These are phyloP conservation scores for Limonium bicolor DNA, from an alignment of 148 eudicot species.

Conservation along the genomic window DNA sequence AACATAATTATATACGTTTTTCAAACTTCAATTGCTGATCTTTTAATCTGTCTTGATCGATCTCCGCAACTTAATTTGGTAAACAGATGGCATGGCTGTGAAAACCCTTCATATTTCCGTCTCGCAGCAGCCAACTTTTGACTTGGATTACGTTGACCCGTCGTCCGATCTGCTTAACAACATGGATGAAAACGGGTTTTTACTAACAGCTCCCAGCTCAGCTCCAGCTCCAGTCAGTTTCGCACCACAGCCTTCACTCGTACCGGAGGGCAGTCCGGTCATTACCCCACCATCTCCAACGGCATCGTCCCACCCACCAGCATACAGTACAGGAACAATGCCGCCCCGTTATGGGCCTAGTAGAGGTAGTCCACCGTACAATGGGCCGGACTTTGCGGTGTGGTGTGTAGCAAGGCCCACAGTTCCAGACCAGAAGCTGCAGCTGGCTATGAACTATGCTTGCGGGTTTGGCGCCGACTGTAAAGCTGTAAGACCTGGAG, in stretches of 20 bases:
- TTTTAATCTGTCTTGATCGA: not conserved
- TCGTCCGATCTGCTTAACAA: not conserved
- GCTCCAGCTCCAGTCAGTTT: not conserved
- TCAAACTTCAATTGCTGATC: not conserved
- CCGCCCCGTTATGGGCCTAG: not conserved
- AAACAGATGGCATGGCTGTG: not conserved
- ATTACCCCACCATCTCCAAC: not conserved
- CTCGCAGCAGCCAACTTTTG: slow-evolving; percentile 1
- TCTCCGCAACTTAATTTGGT: not conserved
- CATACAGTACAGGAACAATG: not conserved
- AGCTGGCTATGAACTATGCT: slow-evolving; percentile 38
- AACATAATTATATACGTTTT: not conserved
- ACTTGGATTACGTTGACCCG: slow-evolving; percentile 1
- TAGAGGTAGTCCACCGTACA: not conserved
- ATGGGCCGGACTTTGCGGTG: slow-evolving; percentile 7
- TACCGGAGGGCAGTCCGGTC: not conserved
- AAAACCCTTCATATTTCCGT: not conserved
- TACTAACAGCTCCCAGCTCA: too few relatives aligned
- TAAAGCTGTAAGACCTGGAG: slow-evolving; percentile 14
- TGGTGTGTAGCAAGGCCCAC: slow-evolving; percentile 49
- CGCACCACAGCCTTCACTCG: not conserved
- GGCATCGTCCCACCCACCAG: slow-evolving; percentile 1
- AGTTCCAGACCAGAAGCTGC: slow-evolving; percentile 17
- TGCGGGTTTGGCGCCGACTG: slow-evolving; percentile 35
- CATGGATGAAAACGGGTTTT: too few relatives aligned